A percentile compares a stretch with the other conserved stretches of the same genome.
Evolutionary conservation across 2,329 filamentous ascomycete species (phyloP).

Genomic region (Cladosporium sp.): DNA sequence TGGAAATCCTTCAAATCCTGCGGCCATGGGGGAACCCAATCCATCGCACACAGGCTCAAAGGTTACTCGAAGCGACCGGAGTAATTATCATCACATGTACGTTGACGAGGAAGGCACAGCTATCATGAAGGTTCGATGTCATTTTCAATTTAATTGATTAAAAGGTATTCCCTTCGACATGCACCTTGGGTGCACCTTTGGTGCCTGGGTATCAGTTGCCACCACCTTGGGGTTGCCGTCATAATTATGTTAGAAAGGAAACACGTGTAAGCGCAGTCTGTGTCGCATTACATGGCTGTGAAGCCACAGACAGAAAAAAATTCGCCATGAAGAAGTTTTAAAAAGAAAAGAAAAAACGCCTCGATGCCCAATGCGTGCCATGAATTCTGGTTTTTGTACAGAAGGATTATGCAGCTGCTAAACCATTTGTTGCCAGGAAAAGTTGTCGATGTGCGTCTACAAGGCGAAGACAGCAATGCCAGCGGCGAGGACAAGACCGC

Average conservation of each 20-base stretch:
- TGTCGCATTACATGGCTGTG: slow-evolving; percentile 9
- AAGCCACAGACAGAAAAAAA: background rate
- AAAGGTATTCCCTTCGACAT: background rate
- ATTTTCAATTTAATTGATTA: background rate
- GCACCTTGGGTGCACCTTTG: background rate
- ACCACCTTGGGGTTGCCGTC: background rate
- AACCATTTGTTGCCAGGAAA: background rate
- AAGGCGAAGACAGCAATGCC: slow-evolving; percentile 42
- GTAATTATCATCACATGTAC: background rate
- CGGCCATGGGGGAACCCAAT: background rate
- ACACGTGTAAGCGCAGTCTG: slow-evolving; percentile 6
- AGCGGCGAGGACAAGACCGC: slow-evolving; percentile 41
- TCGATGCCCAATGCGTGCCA: slow-evolving; percentile 1
- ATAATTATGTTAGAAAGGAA: background rate
- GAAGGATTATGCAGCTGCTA: background rate
- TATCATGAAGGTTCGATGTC: background rate
- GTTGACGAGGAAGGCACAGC: background rate
- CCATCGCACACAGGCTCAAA: background rate
- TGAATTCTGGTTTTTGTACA: slow-evolving; percentile 5
- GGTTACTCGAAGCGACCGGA: background rate
- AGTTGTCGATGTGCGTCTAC: slow-evolving; percentile 21
- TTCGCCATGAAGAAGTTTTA: background rate
- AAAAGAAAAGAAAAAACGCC: slow-evolving; percentile 1
- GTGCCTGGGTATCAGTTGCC: background rate
- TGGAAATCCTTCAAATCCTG: background rate